Base-by-base conservation (phyloP, 495 filamentous ascomycete species). In the Penicillium bovifimosum region DNA sequence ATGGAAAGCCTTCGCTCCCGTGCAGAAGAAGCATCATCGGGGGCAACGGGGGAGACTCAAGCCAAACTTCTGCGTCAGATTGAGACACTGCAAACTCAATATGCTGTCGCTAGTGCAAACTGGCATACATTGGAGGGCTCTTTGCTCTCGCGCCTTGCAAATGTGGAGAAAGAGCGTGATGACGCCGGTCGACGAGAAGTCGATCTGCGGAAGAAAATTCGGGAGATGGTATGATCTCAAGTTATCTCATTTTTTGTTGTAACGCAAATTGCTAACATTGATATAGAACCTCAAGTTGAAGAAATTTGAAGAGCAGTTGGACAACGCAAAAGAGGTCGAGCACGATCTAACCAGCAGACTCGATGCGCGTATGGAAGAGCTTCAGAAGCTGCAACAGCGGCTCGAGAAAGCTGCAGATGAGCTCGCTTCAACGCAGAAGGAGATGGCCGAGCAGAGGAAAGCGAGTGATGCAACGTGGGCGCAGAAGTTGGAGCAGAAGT, bases 41-140 rank as follows among this genome's bases (percentile, higher is more conserved):
- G 90, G 16, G 79, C 82, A 35, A 80, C 80, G 6, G 86, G 90
- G 6, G 91, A 97, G 63, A 83, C 88, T 0, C 90, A 95, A 58
- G 89, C 86, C 18, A 96, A 96, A 64, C 76, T 99, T 18, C 74
- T 96, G 17, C 83, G 95, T 39, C 95, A 97, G 69, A 84, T 97
- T 27, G 95, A 99, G 75, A 96, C 89, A 2, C 71, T 99, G 43
- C 95, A 97, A 70, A 92, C 87, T 5, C 95, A 99, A 68, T 95
- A 99, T 67, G 85, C 90, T 0, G 82, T 90, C 44, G 93, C 95
- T 2, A 92, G 88, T 54, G 91, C 95, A 59, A 99, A 97, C 65
- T 99, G 95, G 95, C 91, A 96, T 53, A 88, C 90, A 0, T 87
- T 97, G 41, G 92, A 99, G 58, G 80, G 87, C 10, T 91, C 87